phyloP scores from a whole-genome alignment of 2,329 filamentous ascomycete genomes.

The Hypoxylon sp. region DNA sequence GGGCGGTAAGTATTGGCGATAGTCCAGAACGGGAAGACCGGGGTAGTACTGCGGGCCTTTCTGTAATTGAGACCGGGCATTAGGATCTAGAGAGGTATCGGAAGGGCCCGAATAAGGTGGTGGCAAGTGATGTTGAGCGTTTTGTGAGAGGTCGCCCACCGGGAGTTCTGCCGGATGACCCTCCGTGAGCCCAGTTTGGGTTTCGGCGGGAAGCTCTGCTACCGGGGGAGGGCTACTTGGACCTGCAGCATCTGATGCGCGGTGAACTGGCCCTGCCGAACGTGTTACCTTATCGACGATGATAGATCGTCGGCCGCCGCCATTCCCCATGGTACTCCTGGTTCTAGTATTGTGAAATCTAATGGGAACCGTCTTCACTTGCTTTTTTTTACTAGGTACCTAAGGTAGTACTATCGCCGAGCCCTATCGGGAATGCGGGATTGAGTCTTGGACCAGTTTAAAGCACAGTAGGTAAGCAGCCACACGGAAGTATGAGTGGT shows the following conservation, averaged over 20 bases:
- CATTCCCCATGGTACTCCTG: constrained; percentile 12
- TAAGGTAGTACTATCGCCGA: constrained; percentile 8
- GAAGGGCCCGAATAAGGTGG: constrained; percentile 54
- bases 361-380: background rate
- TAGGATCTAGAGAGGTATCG: constrained; percentile 38
- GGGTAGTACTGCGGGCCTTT: constrained; percentile 59
- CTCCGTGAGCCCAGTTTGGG: constrained; percentile 7
- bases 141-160: background rate
- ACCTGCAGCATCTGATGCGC: constrained; percentile 35
- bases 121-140: constrained; percentile 31
- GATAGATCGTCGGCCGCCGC: constrained; percentile 27
- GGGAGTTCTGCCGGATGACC: constrained; percentile 26
- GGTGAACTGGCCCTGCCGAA: constrained; percentile 41
- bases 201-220: constrained; percentile 33
- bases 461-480: background rate
- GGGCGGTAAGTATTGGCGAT: constrained; percentile 67
- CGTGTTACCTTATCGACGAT: constrained; percentile 39
- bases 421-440: background rate
- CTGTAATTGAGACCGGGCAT: constrained; percentile 22
- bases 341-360: background rate
- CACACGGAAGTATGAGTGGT: background rate
- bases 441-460: background rate
- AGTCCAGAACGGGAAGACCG: constrained; percentile 65
- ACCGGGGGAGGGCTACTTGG: constrained; percentile 27
- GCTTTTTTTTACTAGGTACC: background rate